Base-by-base conservation (phyloP, 352 stramenopile species). In the Thraustochytrium sp. region DNA sequence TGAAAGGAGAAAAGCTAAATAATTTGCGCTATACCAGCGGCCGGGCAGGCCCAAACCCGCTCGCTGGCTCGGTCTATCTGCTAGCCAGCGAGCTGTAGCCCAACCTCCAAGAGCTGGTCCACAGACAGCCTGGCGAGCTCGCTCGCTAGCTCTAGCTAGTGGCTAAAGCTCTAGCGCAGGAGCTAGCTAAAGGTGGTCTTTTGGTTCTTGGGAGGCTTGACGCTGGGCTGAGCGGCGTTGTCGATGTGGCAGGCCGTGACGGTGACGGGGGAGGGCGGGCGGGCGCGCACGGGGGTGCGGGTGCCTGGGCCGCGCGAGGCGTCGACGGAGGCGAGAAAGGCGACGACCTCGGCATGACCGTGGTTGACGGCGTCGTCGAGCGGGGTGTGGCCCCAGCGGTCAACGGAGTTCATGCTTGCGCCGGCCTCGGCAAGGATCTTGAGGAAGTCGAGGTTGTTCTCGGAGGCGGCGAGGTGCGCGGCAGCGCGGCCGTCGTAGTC, bases 401-500 rank as follows among this genome's bases (percentile, higher is more conserved):
- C 68, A 4, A 72, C 34, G 31, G 68, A 16, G 31, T 53, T 80
- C 48, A 80, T 46, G 53, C 38, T 63, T 0, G 68, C 68, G 21
- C 88, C 88, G 34, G 85, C 38, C 26, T 82, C 29, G 3, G 91
- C 53, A 1, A 94, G 76, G 34, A 84, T 89, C 73, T 87, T 82
- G 8, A 91, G 87, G 11, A 93, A 82, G 11, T 87, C 55, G 13
- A 92, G 72, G 85, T 93, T 87, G 42, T 90, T 90, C 74, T 93
- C 90, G 2, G 84, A 89, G n/a, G 89, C 86, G 1, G 90, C 89
- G 2, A 95, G 85, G 82, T 95, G 91, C 16, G 94, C 73, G 13
- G 89, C 89, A 1, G 91, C 93, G 26, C 91, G 82, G 36, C 88
- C 85, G 85, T 95, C 91, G 76, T 90, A 90, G 76, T 90, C 87